These are phyloP conservation scores for Colletotrichum theobromicola DNA, from an alignment of 2,329 filamentous ascomycete genomes.

Conservation along the genomic window DNA sequence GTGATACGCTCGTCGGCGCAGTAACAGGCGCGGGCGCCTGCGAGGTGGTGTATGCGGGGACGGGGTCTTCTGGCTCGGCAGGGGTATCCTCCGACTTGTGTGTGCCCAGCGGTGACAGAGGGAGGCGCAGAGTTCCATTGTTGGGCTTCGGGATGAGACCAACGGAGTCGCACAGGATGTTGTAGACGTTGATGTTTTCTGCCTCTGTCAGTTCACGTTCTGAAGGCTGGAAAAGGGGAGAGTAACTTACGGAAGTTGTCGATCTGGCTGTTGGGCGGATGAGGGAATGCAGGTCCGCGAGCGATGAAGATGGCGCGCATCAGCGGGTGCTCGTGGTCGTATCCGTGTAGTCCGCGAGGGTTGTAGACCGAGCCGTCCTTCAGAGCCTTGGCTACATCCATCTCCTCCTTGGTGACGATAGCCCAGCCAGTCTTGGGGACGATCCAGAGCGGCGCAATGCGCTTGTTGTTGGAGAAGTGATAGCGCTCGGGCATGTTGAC, in stretches of 20 bases:
- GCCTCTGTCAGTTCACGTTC: slow-evolving; percentile 28
- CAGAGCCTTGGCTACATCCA: slow-evolving; percentile 73
- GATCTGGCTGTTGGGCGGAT: slow-evolving; percentile 79
- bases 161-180: slow-evolving; percentile 89
- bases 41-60: slow-evolving; percentile 29
- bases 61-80: slow-evolving; percentile 61
- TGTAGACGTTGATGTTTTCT: slow-evolving; percentile 97
- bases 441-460: slow-evolving; percentile 95
- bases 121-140: slow-evolving; percentile 84
- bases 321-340: slow-evolving; percentile 91
- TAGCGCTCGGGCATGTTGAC: slow-evolving; percentile 90
- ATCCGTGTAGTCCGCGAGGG: slow-evolving; percentile 88
- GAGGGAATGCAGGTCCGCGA: slow-evolving; percentile 88
- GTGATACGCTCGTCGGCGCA: slow-evolving; percentile 11
- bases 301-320: slow-evolving; percentile 98
- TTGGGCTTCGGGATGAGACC: slow-evolving; percentile 76
- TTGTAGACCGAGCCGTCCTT: slow-evolving; percentile 72
- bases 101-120: slow-evolving; percentile 66
- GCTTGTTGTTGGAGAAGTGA: slow-evolving; percentile 85
- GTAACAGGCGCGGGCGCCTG: not conserved
- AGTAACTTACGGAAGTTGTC: slow-evolving; percentile 81
- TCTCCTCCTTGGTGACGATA: slow-evolving; percentile 81
- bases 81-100: slow-evolving; percentile 59
- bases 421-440: slow-evolving; percentile 93
- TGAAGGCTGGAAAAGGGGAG: not conserved